Evolutionary conservation across 495 filamentous ascomycete genomes (phyloP), one percentile per base, ranked within the genome.

Genomic region (Penicillium salamii): DNA sequence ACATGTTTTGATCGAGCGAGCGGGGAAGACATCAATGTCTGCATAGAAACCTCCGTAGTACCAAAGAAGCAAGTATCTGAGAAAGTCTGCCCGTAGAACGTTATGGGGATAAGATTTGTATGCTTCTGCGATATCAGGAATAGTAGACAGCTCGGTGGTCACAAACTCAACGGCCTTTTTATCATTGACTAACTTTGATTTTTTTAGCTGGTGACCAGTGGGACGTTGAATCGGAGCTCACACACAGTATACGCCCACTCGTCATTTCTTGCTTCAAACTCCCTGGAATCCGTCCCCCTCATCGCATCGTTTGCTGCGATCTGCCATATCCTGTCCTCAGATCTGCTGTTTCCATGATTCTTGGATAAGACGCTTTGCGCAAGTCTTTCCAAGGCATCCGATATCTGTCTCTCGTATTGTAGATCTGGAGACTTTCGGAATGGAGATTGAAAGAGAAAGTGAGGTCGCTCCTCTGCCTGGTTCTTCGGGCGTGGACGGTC

Each of bases 21-120:
- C 59, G 0, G 69, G 69, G 35, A 55, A 63, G 36, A 72, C 60
- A 52, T 79, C 77, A 20, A 72, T 66, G 47, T 81, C 78, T 3
- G 67, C 70, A 54, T 79, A 79, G 46, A 74, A 76, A 29, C 78
- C 78, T 7, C 78, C 78, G 26, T 72, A 66, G 41, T 69, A 69
- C 61, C 67, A 70, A 13, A 80, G 49, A 0, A 78, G 45, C 7
- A 78, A 57, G 51, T 80, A 80, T 26, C 74, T 64, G 13, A 79
- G 60, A 1, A 79, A 61, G 32, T 80, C 75, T 2, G 73, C 68
- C 5, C 70, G 68, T 13, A 74, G 67, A 18, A 75, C 61, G 20
- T 67, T 45, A 36, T 68, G 54, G 0, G 68, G 69, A 26, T 71
- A 71, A 19, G 62, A 59, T 9, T 61, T 36, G 51, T 68, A 71